Percentiles rank a stretch among this genome's conserved stretches.
Conservation (phyloP, 768 basidiomycete species). For the Termitomyces heimii region DNA sequence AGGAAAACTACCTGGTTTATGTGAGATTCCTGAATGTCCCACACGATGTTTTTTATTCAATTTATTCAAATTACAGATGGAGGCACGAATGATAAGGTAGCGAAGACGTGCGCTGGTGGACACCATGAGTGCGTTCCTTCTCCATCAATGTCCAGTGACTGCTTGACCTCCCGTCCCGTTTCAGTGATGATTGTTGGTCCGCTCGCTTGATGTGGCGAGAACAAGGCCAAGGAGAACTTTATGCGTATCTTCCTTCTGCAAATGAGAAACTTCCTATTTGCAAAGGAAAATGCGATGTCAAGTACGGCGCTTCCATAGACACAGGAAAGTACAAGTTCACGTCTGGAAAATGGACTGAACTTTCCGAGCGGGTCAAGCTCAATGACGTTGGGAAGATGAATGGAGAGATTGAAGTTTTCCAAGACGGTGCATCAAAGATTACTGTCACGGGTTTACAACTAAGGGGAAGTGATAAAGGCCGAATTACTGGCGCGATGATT, state of each 20-base stretch:
- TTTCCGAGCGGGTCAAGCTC: constrained; percentile 49
- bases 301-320: constrained; percentile 44
- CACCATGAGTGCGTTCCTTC: constrained; percentile 17
- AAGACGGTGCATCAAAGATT: constrained; percentile 25
- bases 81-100: constrained; percentile 37
- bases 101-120: constrained; percentile 58
- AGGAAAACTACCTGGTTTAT: constrained; percentile 68
- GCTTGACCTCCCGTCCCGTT: background rate
- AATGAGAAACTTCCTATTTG: constrained; percentile 32
- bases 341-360: constrained; percentile 44
- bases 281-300: constrained; percentile 28
- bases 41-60: background rate
- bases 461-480: constrained; percentile 3
- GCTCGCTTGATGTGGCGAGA: constrained; percentile 64
- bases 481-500: constrained; percentile 22
- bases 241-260: constrained; percentile 59
- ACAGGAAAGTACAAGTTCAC: constrained; percentile 44
- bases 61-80: constrained; percentile 37
- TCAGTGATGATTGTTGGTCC: constrained; percentile 52
- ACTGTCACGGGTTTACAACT: constrained; percentile 1
- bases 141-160: background rate
- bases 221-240: constrained; percentile 54
- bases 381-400: constrained; percentile 49
- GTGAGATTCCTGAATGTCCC: constrained; percentile 26
- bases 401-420: constrained; percentile 48